Evolutionary conservation across 208 protist species (phyloP).

Genomic region (Trypanosomatidae sp.): DNA sequence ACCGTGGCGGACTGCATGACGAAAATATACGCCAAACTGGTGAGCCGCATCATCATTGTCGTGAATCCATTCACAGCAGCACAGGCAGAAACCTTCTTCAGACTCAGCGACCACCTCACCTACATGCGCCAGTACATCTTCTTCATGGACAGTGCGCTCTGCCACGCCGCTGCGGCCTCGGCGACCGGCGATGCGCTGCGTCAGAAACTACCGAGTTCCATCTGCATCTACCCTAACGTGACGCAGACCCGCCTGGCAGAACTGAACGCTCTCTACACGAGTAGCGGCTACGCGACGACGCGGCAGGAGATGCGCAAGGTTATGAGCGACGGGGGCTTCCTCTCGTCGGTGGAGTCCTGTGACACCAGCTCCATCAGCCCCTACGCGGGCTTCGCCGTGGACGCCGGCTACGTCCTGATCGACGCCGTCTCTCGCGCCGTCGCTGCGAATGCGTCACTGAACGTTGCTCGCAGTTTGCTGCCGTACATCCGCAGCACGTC

Average conservation of each 20-base stretch:
- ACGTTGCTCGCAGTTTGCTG: conserved; percentile 41
- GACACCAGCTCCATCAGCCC: conserved; percentile 34
- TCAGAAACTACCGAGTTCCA: conserved; percentile 68
- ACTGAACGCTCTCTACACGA: conserved; percentile 43
- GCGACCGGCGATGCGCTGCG: conserved; percentile 26
- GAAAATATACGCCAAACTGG: conserved; percentile 65
- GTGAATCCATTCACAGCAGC: conserved; percentile 41
- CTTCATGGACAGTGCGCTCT: conserved; percentile 66
- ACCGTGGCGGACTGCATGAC: conserved; percentile 35
- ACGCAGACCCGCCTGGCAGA: conserved; percentile 22
- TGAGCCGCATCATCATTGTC: conserved; percentile 71
- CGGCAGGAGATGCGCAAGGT: conserved; percentile 38
- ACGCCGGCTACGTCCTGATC: conserved; percentile 72
- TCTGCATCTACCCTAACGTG: conserved; percentile 75
- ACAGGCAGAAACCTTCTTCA: conserved; percentile 69
- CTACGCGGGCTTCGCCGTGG: conserved; percentile 67
- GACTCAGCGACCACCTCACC: conserved; percentile 39
- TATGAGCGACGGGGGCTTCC: conserved; percentile 65
- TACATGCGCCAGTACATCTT: conserved; percentile 85
- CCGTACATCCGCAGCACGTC: conserved; percentile 57
- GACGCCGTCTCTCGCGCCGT: conserved; percentile 52
- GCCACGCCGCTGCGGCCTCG: conserved; percentile 44
- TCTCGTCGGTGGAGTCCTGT: conserved; percentile 49
- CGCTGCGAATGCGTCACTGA: conserved; percentile 43
- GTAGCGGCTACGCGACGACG: conserved; percentile 22